Evolutionary conservation across 2,329 filamentous ascomycete species (phyloP).

Genomic region (Exophiala spinifera): DNA sequence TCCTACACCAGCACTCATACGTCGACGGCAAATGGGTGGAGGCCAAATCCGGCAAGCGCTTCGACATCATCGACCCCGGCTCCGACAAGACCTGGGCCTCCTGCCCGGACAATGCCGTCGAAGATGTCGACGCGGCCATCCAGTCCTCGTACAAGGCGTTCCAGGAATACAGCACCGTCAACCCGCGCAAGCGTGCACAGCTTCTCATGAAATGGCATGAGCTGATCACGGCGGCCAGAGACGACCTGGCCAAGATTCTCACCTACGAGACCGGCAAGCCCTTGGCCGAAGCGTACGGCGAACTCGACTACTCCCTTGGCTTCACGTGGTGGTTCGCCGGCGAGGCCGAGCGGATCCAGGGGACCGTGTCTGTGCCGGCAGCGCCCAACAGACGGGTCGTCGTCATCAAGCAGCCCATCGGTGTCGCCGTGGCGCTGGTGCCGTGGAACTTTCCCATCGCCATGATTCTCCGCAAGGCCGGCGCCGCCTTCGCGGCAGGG

Average conservation of each 20-base stretch:
- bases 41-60: conserved; percentile 48
- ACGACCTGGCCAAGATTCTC: conserved; percentile 62
- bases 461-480: conserved; percentile 65
- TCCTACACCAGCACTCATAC: conserved; percentile 51
- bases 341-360: conserved; percentile 61
- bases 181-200: conserved; percentile 59
- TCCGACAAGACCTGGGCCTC: conserved; percentile 51
- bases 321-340: conserved; percentile 60
- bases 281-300: conserved; percentile 52
- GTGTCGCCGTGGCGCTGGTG: conserved; percentile 64
- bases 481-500: conserved; percentile 64
- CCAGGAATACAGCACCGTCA: conserved; percentile 57
- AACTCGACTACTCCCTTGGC: conserved; percentile 55
- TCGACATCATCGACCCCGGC: conserved; percentile 54
- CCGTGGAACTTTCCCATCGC: conserved; percentile 71
- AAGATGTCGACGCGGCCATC: conserved; percentile 62
- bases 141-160: conserved; percentile 61
- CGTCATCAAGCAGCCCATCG: conserved; percentile 70
- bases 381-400: conserved; percentile 62
- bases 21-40: conserved; percentile 49
- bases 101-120: conserved; percentile 49
- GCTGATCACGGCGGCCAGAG: conserved; percentile 59
- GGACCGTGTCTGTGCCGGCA: conserved; percentile 56
- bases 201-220: conserved; percentile 64
- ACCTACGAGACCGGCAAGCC: conserved; percentile 63